Base-by-base conservation (phyloP, 2,329 filamentous ascomycete species). In the Geoglossum cookeanum region DNA sequence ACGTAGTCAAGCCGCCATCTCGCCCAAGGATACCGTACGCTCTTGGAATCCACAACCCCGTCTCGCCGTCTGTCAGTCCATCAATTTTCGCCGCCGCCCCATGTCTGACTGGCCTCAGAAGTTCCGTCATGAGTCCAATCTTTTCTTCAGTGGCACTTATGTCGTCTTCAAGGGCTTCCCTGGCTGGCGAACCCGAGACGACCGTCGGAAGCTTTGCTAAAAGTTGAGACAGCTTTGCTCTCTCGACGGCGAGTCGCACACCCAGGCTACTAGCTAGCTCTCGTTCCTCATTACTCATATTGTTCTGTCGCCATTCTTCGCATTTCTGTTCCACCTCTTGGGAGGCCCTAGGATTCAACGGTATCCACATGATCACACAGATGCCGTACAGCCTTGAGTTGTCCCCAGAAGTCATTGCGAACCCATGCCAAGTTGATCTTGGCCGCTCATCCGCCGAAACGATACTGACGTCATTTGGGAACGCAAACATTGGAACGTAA, bases 401-500 rank as follows among this genome's bases (percentile, higher is more conserved):
- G 67, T 97, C 90, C 58, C 87, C 86, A 27, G 85, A 85, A 1
- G 92, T 98, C 92, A 98, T 97, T 60, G 88, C 90, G 67, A 98
- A 98, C 54, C 92, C 92, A 70, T 98, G 92, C 92, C 92, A 98
- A 29, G 90, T 96, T n/a, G 92, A 91, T 60, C 89, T 79, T 0
- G 92, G 92, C 60, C 90, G 79, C 67, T 95, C 88, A 65, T 98
- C 92, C 1, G 90, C 90, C 1, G 92, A 96, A 8, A 97, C 87
- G 56, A 98, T 92, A 61, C 89, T 89, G 64, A 98, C 92, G 68
- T 98, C 92, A 69, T 97, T 96, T 51, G 92, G 92, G 65, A 97
- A 98, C 57, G 92, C 90, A 70, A 98, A 98, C 92, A 98, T 97
- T 58, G 92, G 92, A 17, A 98, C 88, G 65, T 96, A 98, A 67